These are phyloP conservation scores for Paecilomyces formosus DNA, from an alignment of 2,329 filamentous ascomycete genomes.

Conservation along the genomic window DNA sequence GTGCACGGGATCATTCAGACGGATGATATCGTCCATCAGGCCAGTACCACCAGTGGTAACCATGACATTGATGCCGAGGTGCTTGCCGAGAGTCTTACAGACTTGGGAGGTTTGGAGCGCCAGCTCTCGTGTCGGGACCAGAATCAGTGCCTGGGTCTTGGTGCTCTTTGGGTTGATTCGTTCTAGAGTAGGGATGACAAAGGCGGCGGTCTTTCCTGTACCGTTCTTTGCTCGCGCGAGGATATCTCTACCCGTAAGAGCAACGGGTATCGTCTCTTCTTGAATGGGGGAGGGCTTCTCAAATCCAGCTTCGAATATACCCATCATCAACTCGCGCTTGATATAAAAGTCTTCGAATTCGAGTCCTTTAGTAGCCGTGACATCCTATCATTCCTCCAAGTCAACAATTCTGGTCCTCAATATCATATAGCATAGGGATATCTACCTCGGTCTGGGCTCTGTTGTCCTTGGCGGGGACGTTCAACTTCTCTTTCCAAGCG, in stretches of 20 bases:
- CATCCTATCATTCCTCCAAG: constrained; percentile 63
- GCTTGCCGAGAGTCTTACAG: constrained; percentile 96
- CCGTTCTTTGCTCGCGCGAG: constrained; percentile 96
- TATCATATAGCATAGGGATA: constrained; percentile 6
- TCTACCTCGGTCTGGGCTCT: constrained; percentile 44
- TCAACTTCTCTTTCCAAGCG: constrained; percentile 40
- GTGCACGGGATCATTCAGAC: constrained; percentile 88
- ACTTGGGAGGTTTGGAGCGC: constrained; percentile 98
- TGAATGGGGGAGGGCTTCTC: constrained; percentile 98
- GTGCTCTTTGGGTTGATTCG: constrained; percentile 93
- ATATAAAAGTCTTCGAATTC: constrained; percentile 97
- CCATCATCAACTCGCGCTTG: constrained; percentile 94
- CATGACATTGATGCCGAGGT: constrained; percentile 97
- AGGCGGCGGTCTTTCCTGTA: constrained; percentile 96
- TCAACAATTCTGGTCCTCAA: constrained; percentile 10
- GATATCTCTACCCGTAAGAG: constrained; percentile 89
- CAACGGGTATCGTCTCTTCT: constrained; percentile 97
- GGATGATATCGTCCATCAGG: constrained; percentile 92
- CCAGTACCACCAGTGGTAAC: constrained; percentile 96
- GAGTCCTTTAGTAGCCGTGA: constrained; percentile 92
- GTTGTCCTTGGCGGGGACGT: constrained; percentile 40
- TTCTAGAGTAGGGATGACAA: constrained; percentile 91
- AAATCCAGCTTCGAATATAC: constrained; percentile 97
- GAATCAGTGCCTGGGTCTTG: constrained; percentile 93
- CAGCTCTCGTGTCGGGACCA: constrained; percentile 93